Evolutionary conservation across 1,284 basidiomycete species (phyloP).

Genomic region (Tylopilus orsonianus): DNA sequence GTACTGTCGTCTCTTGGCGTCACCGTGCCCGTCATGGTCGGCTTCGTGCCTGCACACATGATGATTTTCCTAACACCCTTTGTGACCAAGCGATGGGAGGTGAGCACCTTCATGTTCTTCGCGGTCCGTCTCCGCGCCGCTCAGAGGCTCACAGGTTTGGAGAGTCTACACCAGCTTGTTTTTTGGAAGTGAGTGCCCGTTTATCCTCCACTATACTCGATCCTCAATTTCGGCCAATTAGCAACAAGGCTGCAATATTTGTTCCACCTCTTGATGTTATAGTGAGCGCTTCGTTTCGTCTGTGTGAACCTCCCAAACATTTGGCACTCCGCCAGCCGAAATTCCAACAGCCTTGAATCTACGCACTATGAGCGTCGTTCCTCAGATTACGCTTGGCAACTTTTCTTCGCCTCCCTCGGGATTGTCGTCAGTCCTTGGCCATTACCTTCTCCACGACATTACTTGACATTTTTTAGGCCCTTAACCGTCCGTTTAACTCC

Average conservation of each 20-base stretch:
- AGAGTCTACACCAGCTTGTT: conserved; percentile 78
- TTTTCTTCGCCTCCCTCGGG: conserved; percentile 52
- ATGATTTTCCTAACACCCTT: conserved; percentile 56
- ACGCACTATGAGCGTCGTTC: conserved; percentile 59
- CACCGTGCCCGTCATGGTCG: conserved; percentile 60
- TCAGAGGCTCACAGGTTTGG: conserved; percentile 58
- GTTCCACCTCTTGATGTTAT: conserved; percentile 77
- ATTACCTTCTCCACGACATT: neutral
- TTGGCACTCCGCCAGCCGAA: conserved; percentile 47
- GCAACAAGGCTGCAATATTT: conserved; percentile 61
- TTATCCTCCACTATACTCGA: neutral
- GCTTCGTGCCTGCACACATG: conserved; percentile 54
- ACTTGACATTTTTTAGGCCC: conserved; percentile 37
- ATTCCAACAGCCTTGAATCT: conserved; percentile 62
- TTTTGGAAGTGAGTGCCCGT: conserved; percentile 56
- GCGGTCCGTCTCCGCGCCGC: conserved; percentile 2
- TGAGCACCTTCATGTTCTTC: conserved; percentile 32
- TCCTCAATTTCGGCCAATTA: conserved; percentile 24
- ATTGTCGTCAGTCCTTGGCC: conserved; percentile 59
- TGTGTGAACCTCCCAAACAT: neutral
- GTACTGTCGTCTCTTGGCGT: conserved; percentile 61
- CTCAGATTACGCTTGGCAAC: conserved; percentile 74
- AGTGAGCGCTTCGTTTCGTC: conserved; percentile 41
- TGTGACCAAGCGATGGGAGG: conserved; percentile 53
- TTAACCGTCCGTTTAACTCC: conserved; percentile 66